Percentiles rank a stretch among this genome's conserved stretches.
These are phyloP conservation scores for Phytophthora pluvialis DNA, from an alignment of 352 stramenopile genomes.

Conservation along the genomic window DNA sequence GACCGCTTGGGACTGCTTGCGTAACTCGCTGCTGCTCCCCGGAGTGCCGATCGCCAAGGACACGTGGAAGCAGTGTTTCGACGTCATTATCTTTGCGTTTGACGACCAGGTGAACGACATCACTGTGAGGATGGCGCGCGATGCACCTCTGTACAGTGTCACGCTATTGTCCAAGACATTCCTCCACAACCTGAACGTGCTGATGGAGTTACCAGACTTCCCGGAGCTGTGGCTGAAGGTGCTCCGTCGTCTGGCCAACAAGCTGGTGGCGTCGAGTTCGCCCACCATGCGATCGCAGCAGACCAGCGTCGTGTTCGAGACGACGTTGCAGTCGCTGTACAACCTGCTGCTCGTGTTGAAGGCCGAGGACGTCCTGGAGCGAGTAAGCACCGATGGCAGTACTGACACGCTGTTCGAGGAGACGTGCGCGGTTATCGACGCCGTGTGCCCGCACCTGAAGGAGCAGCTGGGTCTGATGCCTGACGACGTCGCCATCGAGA, in stretches of 20 bases:
- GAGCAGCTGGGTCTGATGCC: slow-evolving; percentile 72
- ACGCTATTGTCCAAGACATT: slow-evolving; percentile 90
- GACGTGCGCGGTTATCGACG: slow-evolving; percentile 75
- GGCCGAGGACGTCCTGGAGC: slow-evolving; percentile 77
- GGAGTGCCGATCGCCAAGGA: slow-evolving; percentile 71
- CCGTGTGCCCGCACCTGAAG: slow-evolving; percentile 78
- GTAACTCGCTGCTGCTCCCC: slow-evolving; percentile 80
- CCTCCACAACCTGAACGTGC: slow-evolving; percentile 79
- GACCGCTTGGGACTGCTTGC: slow-evolving; percentile 85
- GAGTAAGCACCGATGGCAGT: slow-evolving; percentile 46
- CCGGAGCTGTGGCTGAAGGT: slow-evolving; percentile 81
- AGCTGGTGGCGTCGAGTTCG: slow-evolving; percentile 56
- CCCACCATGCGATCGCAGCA: slow-evolving; percentile 42
- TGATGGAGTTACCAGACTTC: slow-evolving; percentile 75
- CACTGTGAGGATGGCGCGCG: slow-evolving; percentile 56
- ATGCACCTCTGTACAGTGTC: slow-evolving; percentile 81
- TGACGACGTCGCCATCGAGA: slow-evolving; percentile 33
- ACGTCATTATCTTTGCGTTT: slow-evolving; percentile 89
- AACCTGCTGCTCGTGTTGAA: slow-evolving; percentile 87
- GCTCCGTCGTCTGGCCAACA: slow-evolving; percentile 72
- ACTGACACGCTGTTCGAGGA: slow-evolving; percentile 69
- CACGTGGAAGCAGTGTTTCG: slow-evolving; percentile 86
- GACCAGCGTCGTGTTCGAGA: slow-evolving; percentile 80
- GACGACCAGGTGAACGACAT: slow-evolving; percentile 81
- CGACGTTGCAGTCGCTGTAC: slow-evolving; percentile 86